Evolutionary conservation across 257 asterid genomes (phyloP), one percentile per base, ranked within the genome.

Genomic region (Solanum lycopersicoides): DNA sequence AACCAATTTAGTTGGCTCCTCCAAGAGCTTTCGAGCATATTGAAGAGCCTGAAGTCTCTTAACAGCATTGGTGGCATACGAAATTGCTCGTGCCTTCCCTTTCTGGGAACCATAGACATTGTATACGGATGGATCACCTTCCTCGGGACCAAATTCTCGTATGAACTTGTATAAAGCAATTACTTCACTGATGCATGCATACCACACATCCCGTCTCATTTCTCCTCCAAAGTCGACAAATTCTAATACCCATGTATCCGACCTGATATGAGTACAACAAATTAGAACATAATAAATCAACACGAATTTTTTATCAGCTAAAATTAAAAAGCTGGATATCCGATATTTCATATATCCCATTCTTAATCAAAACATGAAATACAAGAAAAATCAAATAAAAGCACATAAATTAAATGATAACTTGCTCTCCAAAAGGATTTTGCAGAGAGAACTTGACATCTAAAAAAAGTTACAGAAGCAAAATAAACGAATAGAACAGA

Each of bases 191-290:
- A 95, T 89, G 79, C 94, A 97, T 63, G 99, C 94, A 88, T 91
- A 92, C 99, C 99, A 97, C 76, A 95, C 99, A 84, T 97, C 99
- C 89, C 98, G 90, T 91, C 99, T 93, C 98, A 93, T 94, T 88
- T 95, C 99, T 28, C 98, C 94, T 86, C 98, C 95, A 88, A 96
- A 91, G 91, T 97, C 99, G 11, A 97, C 92, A 85, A 96, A 97
- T 89, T 97, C 99, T 88, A 96, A 96, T 83, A 93, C 90, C 95
- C 97, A 92, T 56, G 94, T 65, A 6, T 84, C 88, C 50, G 93
- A 92, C 90, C 99, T 97, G 94, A 87, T 82, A 84, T 69, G 42
- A 50, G 35, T 44, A 34, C n/a, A 23, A 73, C 32, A 86, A 72
- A 68, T 15, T 82, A 82, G 7, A 50, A 2, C 45, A 30, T 34